Evolutionary conservation across 2,329 filamentous ascomycete genomes (phyloP), one percentile per base, ranked within the genome.

Genomic region (Fusarium humuli): DNA sequence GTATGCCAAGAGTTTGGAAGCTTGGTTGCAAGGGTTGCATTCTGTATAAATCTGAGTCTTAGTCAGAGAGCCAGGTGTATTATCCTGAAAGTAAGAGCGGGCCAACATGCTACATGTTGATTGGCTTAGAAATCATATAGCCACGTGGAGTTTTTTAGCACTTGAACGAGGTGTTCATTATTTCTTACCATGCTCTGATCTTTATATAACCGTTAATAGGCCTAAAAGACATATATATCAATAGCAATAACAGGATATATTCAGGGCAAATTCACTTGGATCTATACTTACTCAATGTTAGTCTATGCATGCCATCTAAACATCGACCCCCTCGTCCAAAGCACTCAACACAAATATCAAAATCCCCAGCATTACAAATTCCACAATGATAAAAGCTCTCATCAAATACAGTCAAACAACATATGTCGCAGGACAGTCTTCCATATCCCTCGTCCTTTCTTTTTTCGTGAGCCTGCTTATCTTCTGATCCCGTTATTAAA

Each of bases 91-190:
- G 3, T 8, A 5, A 12, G 34, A 11, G 34, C 34, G 34, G 34
- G 34, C 1, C 2, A n/a, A 12, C 10, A 37, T 37, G 34, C 34
- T n/a, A 4, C 34, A 12, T 37, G 34, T 10, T 37, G 34, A 37
- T 37, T 37, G 34, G 34, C 6, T n/a, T 7, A n/a, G 3, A n/a
- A n/a, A 0, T 0, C 3, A 12, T 0, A n/a, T 37, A 37, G 34
- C 34, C 34, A 37, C 34, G 34, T 37, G 34, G 18, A 37, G 34
- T 7, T 1, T 7, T n/a, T 12, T 37, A 7, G 34, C 6, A 37
- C 0, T n/a, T 1, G 0, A n/a, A n/a, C 9, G 0, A 11, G 18
- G 0, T 5, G 6, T n/a, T n/a, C 0, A 7, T 3, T 4, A 7
- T n/a, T 12, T n/a, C 18, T 0, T n/a, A n/a, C 7, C 0, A n/a